A percentile compares a stretch with the other conserved stretches of the same genome.
Conservation (phyloP, 192 early-diverging fungal species). For the Coemansia sp. region DNA sequence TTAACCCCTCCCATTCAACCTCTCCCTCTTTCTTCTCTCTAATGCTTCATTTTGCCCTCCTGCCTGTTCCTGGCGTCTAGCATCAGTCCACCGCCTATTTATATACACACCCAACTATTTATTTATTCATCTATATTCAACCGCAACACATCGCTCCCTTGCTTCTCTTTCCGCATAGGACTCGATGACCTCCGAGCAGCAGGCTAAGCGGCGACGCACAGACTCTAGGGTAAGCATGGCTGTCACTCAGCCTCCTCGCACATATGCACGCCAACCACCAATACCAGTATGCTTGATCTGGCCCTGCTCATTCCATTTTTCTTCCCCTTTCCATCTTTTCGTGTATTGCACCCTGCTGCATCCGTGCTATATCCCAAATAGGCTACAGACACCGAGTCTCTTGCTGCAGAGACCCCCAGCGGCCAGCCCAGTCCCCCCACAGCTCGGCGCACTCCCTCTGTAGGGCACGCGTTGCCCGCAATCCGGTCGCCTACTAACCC, state of each 20-base stretch:
- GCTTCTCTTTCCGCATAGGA: too few species aligned
- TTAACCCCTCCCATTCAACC: constrained; percentile 13
- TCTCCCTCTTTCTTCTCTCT: constrained; percentile 11
- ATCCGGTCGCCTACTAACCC: constrained; percentile 34
- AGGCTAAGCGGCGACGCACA: constrained; percentile 50
- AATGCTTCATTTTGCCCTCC: constrained; percentile 18
- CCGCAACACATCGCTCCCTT: neutral
- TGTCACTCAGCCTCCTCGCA: too few species aligned
- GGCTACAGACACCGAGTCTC: constrained; percentile 40
- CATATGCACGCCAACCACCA: too few species aligned
- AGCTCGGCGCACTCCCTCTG: constrained; percentile 20
- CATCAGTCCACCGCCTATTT: too few species aligned
- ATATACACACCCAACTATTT: too few species aligned
- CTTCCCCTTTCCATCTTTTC: neutral
- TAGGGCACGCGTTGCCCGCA: constrained; percentile 26
- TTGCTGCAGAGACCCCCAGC: constrained; percentile 23
- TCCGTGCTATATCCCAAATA: constrained; percentile 2
- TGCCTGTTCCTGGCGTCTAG: too few species aligned
- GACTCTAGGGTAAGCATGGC: constrained; percentile 43
- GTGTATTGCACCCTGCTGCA: neutral
- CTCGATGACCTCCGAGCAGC: constrained; percentile 41
- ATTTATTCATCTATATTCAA: too few species aligned
- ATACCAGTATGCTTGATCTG: neutral
- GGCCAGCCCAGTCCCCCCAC: constrained; percentile 20
- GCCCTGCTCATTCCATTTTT: neutral